phyloP scores from a whole-genome alignment of 2,329 filamentous ascomycete genomes.

The Hypoxylon sp. region DNA sequence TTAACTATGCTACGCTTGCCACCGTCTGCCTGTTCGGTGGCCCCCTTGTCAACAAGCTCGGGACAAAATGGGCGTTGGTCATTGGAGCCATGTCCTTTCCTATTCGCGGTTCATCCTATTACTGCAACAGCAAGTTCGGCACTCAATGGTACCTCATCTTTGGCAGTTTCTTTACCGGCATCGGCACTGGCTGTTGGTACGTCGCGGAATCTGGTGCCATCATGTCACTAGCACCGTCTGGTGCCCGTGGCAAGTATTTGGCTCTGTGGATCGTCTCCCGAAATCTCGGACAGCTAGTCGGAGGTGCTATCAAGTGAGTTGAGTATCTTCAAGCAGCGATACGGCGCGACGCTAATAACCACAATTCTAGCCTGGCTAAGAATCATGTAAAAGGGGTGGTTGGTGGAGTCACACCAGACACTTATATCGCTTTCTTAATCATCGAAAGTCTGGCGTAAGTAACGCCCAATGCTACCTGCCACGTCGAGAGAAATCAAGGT shows the following conservation, averaged over 20 bases:
- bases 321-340: background rate
- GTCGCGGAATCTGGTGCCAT: conserved; percentile 62
- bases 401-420: conserved; percentile 58
- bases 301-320: conserved; percentile 60
- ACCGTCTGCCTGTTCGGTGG: conserved; percentile 58
- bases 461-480: background rate
- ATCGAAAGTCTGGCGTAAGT: conserved; percentile 60
- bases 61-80: conserved; percentile 61
- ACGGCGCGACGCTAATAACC: conserved; percentile 9
- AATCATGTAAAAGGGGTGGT: conserved; percentile 53
- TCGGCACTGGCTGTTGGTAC: conserved; percentile 62
- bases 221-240: conserved; percentile 61
- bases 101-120: conserved; percentile 61
- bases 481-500: background rate
- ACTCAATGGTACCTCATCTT: conserved; percentile 61
- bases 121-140: conserved; percentile 62
- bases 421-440: conserved; percentile 61
- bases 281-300: conserved; percentile 61
- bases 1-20: conserved; percentile 50
- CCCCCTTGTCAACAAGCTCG: conserved; percentile 61
- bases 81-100: conserved; percentile 58
- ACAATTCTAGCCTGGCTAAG: conserved; percentile 51
- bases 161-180: conserved; percentile 54
- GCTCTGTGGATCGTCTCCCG: conserved; percentile 62
- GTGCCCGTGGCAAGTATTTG: conserved; percentile 61